These are phyloP conservation scores for Chrysanthemum seticuspe DNA, from an alignment of 129 eudicot species.

Conservation along the genomic window DNA sequence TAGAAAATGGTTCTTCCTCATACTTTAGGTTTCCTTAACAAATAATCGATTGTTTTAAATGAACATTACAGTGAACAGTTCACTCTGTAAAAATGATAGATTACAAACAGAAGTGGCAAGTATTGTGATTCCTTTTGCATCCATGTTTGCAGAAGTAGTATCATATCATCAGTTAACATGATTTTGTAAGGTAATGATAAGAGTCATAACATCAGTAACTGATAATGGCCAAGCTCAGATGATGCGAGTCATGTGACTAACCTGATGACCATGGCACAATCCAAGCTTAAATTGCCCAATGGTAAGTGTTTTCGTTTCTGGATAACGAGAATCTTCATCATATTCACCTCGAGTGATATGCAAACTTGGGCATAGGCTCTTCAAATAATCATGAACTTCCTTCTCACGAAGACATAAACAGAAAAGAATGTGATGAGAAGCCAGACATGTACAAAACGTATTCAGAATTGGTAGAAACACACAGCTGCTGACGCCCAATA, in stretches of 20 bases:
- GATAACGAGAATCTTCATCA: slow-evolving; percentile 93
- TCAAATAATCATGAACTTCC: slow-evolving; percentile 98
- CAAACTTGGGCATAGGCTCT: slow-evolving; percentile 84
- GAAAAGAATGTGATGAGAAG: slow-evolving; percentile 10
- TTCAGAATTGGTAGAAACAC: background rate
- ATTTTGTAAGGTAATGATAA: background rate
- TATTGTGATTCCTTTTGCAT: background rate
- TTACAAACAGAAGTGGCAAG: no score
- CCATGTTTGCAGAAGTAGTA: slow-evolving; percentile 2
- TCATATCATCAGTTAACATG: slow-evolving; percentile 4
- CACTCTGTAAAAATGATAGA: background rate
- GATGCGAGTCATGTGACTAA: slow-evolving; percentile 19
- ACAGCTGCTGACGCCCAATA: background rate
- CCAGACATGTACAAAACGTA: slow-evolving; percentile 5
- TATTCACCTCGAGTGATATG: slow-evolving; percentile 96
- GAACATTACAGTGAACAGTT: background rate
- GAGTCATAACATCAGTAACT: slow-evolving; percentile 12
- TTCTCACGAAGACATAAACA: slow-evolving; percentile 32
- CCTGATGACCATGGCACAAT: slow-evolving; percentile 99
- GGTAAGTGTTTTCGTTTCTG: slow-evolving; percentile 85
- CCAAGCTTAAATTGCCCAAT: slow-evolving; percentile 99
- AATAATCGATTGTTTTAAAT: background rate
- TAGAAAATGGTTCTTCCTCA: background rate
- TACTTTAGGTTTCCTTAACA: background rate
- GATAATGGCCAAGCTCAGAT: slow-evolving; percentile 7